Base-by-base conservation (phyloP, 2,329 filamentous ascomycete genomes). In the Diaporthe humulicola region DNA sequence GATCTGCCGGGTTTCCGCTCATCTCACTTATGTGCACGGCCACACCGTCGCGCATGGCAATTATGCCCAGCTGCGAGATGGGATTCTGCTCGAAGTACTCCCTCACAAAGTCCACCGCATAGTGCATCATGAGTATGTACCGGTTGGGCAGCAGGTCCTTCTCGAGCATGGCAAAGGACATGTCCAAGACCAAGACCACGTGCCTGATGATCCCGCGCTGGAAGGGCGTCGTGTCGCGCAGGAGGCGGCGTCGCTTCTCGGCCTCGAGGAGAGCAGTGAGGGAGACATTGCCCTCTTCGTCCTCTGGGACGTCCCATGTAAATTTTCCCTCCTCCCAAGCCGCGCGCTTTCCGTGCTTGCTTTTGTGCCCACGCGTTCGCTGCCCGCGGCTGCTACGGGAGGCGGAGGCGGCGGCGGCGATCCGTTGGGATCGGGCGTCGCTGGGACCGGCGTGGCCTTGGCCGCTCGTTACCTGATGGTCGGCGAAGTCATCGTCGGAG, bases 81-180 rank as follows among this genome's bases (percentile, higher is more conserved):
- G 97, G 97, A 80, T 99, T 99, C 84, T 99, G 97, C 84, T 98
- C 97, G 82, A 98, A 99, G 85, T 95, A 99, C 83, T 98, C 96
- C 75, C 93, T 90, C 66, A 98, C 93, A 83, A 98, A 99, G 74
- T 95, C 93, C 77, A 93, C 91, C 22, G 95, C 93, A 84, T 95
- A 97, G 77, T 92, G 92, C 80, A 98, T 89, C 70, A 93, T 93
- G 42, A 98, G 90, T 50, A 95, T 90, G 84, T 96, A 96, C 75
- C 96, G 91, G 57, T 93, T 98, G 8, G 97, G 97, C 36, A 97
- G 91, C 78, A 98, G 89, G 82, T 99, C 97, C 84, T 98, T 98
- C 84, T 98, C 96, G 7, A 91, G 85, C 97, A 99, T 99, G 69
- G 96, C 95, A 77, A 94, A 93, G 30, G 95, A 98, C 84, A 98